Percentiles rank a stretch among this genome's conserved stretches.
These are phyloP conservation scores for Cytospora leucostoma DNA, from an alignment of 2,329 filamentous ascomycete genomes.

Conservation along the genomic window DNA sequence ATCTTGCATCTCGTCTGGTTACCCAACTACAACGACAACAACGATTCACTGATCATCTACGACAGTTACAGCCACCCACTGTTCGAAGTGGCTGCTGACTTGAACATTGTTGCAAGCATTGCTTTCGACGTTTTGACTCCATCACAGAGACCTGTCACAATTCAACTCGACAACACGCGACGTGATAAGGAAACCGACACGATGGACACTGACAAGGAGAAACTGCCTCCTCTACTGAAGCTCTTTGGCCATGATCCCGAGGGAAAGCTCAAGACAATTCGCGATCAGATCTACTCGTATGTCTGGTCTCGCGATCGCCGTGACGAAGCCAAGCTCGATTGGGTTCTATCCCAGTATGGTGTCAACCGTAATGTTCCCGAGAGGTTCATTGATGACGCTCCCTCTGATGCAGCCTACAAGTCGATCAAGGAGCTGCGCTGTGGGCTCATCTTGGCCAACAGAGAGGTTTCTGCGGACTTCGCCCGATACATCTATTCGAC, in stretches of 20 bases:
- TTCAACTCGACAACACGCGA: background rate
- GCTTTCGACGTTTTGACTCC: background rate
- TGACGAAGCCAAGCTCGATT: constrained; percentile 21
- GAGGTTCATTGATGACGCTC: background rate
- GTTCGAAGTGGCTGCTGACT: background rate
- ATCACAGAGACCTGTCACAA: background rate
- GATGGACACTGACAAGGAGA: constrained; percentile 3
- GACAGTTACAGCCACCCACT: background rate
- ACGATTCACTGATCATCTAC: background rate
- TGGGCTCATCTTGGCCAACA: constrained; percentile 24
- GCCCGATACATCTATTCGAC: constrained; percentile 22
- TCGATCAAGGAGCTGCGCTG: background rate
- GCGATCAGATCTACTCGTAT: constrained; percentile 22
- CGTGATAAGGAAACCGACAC: background rate
- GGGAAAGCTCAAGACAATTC: constrained; percentile 6
- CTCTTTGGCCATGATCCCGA: constrained; percentile 11
- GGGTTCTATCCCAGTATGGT: constrained; percentile 24
- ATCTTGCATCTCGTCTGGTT: background rate
- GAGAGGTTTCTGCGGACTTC: constrained; percentile 24
- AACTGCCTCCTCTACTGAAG: constrained; percentile 4
- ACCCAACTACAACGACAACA: background rate
- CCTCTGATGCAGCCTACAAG: background rate
- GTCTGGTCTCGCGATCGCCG: constrained; percentile 22
- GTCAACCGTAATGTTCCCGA: constrained; percentile 24
- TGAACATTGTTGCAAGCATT: background rate